Conservation (phyloP, 164 flowering plant genomes). For the Tinospora cordifolia region DNA sequence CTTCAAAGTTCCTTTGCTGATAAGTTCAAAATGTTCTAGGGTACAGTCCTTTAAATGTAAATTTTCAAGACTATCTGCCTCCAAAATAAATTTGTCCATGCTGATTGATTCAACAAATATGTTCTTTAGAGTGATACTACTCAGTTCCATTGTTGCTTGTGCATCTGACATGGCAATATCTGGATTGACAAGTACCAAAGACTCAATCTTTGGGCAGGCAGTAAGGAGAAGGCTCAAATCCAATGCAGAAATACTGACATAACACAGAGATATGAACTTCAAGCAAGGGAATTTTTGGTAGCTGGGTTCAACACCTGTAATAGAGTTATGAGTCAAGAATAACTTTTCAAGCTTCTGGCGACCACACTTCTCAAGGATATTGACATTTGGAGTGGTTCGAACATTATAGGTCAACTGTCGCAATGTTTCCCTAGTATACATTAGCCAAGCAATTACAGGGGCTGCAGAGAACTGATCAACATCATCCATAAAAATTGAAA, state of each 20-base stretch:
- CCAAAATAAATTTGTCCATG: constrained; percentile 74
- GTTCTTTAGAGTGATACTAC: constrained; percentile 53
- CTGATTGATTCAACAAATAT: constrained; percentile 67
- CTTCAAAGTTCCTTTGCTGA: constrained; percentile 63
- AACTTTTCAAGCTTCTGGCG: constrained; percentile 65
- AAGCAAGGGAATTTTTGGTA: constrained; percentile 75
- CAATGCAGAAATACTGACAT: constrained; percentile 73
- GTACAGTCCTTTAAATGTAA: constrained; percentile 73
- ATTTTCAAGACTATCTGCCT: constrained; percentile 67
- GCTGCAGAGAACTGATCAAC: constrained; percentile 84
- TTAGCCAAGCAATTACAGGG: constrained; percentile 90
- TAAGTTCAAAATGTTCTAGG: constrained; percentile 68
- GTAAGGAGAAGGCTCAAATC: constrained; percentile 70
- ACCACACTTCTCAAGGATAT: constrained; percentile 79
- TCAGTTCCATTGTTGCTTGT: constrained; percentile 59
- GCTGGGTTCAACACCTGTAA: constrained; percentile 75
- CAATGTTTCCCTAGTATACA: constrained; percentile 79
- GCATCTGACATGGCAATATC: constrained; percentile 88
- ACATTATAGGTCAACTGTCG: constrained; percentile 59
- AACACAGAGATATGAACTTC: constrained; percentile 55
- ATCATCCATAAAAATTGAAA: constrained; percentile 65
- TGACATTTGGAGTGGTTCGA: constrained; percentile 57
- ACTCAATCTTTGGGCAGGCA: constrained; percentile 73
- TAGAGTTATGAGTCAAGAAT: constrained; percentile 57
- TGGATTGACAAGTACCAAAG: constrained; percentile 50